Evolutionary conservation across 257 asterid genomes (phyloP).

Genomic region (Scutellaria barbata): DNA sequence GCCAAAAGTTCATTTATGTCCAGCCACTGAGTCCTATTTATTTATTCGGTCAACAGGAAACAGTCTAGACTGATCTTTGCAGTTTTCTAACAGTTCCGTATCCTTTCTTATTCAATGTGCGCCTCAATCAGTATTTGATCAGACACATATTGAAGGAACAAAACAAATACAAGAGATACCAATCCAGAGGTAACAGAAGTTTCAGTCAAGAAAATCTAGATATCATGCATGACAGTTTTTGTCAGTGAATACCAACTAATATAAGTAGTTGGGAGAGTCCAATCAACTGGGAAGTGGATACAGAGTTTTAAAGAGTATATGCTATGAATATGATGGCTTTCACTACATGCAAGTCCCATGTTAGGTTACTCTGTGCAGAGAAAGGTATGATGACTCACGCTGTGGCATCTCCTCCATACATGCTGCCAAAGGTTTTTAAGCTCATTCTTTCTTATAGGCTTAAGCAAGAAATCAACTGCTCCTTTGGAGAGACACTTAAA

Average conservation of each 20-base stretch:
- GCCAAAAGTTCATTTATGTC: slow-evolving; percentile 8
- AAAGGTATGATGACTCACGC: slow-evolving; percentile 55
- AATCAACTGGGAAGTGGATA: slow-evolving; percentile 20
- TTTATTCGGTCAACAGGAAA: slow-evolving; percentile 24
- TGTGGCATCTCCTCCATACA: slow-evolving; percentile 92
- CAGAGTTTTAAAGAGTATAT: slow-evolving; percentile 6
- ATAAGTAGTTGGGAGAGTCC: slow-evolving; percentile 4
- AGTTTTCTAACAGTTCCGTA: not conserved
- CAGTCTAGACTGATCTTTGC: not conserved
- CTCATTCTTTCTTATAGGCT: slow-evolving; percentile 94
- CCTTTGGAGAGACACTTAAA: slow-evolving; percentile 93
- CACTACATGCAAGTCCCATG: slow-evolving; percentile 24
- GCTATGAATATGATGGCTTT: slow-evolving; percentile 21
- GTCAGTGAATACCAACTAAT: slow-evolving; percentile 18
- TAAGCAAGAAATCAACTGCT: slow-evolving; percentile 93
- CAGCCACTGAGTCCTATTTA: not conserved
- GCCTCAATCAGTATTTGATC: not conserved
- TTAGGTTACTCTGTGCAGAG: slow-evolving; percentile 15
- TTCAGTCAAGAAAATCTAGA: slow-evolving; percentile 6
- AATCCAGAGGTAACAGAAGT: not conserved
- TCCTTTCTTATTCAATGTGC: not conserved
- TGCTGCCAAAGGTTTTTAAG: slow-evolving; percentile 98
- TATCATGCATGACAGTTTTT: not conserved
- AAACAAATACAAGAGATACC: not conserved
- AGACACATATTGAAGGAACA: not conserved